A percentile compares a stretch with the other conserved stretches of the same genome.
phyloP scores from a whole-genome alignment of 768 basidiomycete species.

The Gymnopilus dilepis region DNA sequence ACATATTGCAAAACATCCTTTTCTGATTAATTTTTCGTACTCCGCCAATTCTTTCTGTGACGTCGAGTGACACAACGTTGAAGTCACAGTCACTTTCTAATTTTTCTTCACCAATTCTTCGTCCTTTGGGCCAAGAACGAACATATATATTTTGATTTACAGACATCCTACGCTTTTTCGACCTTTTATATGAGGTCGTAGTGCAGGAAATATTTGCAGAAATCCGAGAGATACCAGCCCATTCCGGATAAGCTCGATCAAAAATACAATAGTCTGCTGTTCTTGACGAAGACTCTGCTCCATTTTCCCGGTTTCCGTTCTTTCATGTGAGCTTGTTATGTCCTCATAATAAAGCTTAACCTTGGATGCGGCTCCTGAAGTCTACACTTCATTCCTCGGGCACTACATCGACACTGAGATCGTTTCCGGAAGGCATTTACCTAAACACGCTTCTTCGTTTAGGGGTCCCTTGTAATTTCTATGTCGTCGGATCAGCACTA shows the following conservation, averaged over 20 bases:
- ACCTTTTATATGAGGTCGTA: too few species aligned
- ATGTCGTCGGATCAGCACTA: conserved; percentile 24
- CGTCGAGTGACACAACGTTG: too few species aligned
- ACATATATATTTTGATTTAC: too few species aligned
- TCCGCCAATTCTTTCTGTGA: conserved; percentile 13
- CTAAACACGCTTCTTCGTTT: conserved; percentile 19
- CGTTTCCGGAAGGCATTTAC: conserved; percentile 21
- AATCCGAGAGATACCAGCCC: conserved; percentile 3
- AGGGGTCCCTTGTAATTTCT: conserved; percentile 9
- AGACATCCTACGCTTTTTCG: too few species aligned
- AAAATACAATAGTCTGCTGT: background rate
- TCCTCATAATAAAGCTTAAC: conserved; percentile 10
- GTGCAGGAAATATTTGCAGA: background rate
- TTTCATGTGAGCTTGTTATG: conserved; percentile 2
- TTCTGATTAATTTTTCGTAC: conserved; percentile 14
- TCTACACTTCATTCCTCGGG: conserved; percentile 21
- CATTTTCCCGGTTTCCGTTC: background rate
- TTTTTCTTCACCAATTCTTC: too few species aligned
- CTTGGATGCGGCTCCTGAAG: conserved; percentile 2
- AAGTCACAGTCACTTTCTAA: too few species aligned
- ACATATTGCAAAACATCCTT: conserved; percentile 11
- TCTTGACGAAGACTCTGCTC: background rate
- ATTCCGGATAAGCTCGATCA: background rate
- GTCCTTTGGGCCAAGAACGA: too few species aligned
- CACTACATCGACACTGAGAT: conserved; percentile 9